Evolutionary conservation across 2,329 filamentous ascomycete genomes (phyloP).

Genomic region (Alternaria arborescens): DNA sequence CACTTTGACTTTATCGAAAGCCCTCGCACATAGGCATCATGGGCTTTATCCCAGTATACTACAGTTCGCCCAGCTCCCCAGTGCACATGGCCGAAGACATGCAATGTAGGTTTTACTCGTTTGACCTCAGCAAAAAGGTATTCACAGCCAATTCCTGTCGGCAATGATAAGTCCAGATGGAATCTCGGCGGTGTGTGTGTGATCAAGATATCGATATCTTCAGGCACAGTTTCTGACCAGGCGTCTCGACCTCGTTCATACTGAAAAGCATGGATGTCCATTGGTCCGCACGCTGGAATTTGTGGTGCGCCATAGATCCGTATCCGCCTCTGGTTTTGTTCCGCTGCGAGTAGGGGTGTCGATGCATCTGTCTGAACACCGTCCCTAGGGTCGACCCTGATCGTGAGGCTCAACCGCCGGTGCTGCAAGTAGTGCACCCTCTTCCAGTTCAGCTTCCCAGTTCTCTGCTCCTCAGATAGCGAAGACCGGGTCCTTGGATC

Average conservation of each 20-base stretch:
- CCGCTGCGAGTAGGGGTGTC: slow-evolving; percentile 34
- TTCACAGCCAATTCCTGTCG: slow-evolving; percentile 73
- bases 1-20: slow-evolving; percentile 54
- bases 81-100: slow-evolving; percentile 89
- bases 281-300: slow-evolving; percentile 75
- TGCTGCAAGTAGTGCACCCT: slow-evolving; percentile 80
- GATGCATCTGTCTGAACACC: slow-evolving; percentile 14
- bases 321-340: slow-evolving; percentile 59
- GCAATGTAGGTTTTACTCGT: slow-evolving; percentile 76
- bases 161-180: slow-evolving; percentile 70
- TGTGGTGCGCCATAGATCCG: slow-evolving; percentile 83
- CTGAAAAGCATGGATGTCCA: slow-evolving; percentile 77
- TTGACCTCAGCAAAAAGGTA: slow-evolving; percentile 75
- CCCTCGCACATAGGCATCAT: slow-evolving; percentile 75
- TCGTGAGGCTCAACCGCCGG: slow-evolving; percentile 68
- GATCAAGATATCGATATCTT: slow-evolving; percentile 77
- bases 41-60: slow-evolving; percentile 77
- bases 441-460: slow-evolving; percentile 69
- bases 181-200: slow-evolving; percentile 82
- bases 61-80: slow-evolving; percentile 74
- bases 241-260: slow-evolving; percentile 72
- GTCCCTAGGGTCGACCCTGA: slow-evolving; percentile 25
- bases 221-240: slow-evolving; percentile 76
- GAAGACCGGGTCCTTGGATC: slow-evolving; percentile 69
- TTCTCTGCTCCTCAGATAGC: slow-evolving; percentile 61